Conservation (phyloP, 139 green algal species). For the Tetraselmis striata region DNA sequence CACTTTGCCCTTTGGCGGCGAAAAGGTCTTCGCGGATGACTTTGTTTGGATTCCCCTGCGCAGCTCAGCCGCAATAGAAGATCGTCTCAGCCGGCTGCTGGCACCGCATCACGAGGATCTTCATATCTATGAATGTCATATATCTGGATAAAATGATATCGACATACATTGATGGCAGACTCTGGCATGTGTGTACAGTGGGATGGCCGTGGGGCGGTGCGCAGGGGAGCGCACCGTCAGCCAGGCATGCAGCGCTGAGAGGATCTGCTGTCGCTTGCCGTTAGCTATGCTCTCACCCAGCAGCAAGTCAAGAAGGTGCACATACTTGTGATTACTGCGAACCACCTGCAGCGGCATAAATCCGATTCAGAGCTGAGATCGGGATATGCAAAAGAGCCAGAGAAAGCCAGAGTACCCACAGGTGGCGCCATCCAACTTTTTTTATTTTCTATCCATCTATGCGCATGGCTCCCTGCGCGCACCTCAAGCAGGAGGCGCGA, state of each 20-base stretch:
- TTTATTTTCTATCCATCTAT: not conserved
- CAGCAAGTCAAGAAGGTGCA: not conserved
- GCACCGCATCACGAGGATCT: not conserved
- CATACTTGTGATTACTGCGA: not conserved
- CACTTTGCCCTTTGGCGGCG: not conserved
- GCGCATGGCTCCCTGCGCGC: no score
- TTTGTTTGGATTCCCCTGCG: not conserved
- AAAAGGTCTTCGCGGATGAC: not conserved
- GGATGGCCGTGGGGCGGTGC: no score
- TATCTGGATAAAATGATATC: no score
- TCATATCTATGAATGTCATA: no score
- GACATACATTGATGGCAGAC: no score
- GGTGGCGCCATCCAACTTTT: not conserved
- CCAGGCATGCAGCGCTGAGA: not conserved
- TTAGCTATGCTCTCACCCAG: not conserved
- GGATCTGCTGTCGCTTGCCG: not conserved
- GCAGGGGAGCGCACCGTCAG: no score
- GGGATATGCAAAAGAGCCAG: not conserved
- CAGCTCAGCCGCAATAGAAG: no score
- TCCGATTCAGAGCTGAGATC: no score
- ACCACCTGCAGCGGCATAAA: not conserved
- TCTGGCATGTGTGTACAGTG: no score
- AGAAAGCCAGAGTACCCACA: not conserved
- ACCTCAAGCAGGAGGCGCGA: not conserved
- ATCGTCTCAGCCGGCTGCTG: no score